Percentiles rank a stretch among this genome's conserved stretches.
Conservation (phyloP, 1,284 basidiomycete genomes). For the Ceratobasidium sp. region DNA sequence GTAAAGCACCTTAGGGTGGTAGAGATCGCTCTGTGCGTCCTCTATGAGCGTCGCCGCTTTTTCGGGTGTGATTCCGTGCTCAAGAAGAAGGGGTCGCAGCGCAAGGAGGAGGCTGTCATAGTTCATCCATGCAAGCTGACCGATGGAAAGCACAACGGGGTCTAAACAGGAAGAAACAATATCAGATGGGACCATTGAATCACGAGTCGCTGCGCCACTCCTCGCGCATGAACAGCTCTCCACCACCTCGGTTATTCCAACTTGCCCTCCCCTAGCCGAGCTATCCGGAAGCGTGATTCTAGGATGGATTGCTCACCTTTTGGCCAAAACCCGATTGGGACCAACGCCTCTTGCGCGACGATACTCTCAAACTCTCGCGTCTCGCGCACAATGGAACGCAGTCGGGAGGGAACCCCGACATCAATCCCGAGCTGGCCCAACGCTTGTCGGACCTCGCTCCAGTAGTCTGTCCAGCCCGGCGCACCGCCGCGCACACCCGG, state of each 20-base stretch:
- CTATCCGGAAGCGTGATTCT: not conserved
- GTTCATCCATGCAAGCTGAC: slow-evolving; percentile 75
- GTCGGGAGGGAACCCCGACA: slow-evolving; percentile 64
- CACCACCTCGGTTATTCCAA: not conserved
- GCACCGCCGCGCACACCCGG: slow-evolving; percentile 59
- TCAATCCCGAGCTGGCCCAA: slow-evolving; percentile 65
- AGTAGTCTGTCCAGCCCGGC: slow-evolving; percentile 69
- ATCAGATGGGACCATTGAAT: slow-evolving; percentile 6
- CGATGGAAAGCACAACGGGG: slow-evolving; percentile 64
- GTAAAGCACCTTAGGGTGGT: slow-evolving; percentile 59
- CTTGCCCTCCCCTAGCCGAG: not conserved
- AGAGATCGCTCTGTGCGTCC: slow-evolving; percentile 72
- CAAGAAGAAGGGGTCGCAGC: slow-evolving; percentile 67
- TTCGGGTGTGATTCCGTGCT: slow-evolving; percentile 63
- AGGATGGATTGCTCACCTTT: slow-evolving; percentile 12
- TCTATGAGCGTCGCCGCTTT: slow-evolving; percentile 65
- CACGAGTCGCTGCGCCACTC: slow-evolving; percentile 1
- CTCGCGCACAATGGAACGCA: slow-evolving; percentile 60
- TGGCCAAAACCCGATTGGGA: slow-evolving; percentile 71
- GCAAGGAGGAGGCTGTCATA: slow-evolving; percentile 71
- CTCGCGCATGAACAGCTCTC: not conserved
- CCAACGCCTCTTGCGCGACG: slow-evolving; percentile 62
- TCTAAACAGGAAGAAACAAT: slow-evolving; percentile 50
- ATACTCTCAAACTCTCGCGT: slow-evolving; percentile 65
- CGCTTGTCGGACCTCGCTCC: slow-evolving; percentile 67